These are phyloP conservation scores for Diplodia corticola DNA, from an alignment of 2,329 filamentous ascomycete species.

Conservation along the genomic window DNA sequence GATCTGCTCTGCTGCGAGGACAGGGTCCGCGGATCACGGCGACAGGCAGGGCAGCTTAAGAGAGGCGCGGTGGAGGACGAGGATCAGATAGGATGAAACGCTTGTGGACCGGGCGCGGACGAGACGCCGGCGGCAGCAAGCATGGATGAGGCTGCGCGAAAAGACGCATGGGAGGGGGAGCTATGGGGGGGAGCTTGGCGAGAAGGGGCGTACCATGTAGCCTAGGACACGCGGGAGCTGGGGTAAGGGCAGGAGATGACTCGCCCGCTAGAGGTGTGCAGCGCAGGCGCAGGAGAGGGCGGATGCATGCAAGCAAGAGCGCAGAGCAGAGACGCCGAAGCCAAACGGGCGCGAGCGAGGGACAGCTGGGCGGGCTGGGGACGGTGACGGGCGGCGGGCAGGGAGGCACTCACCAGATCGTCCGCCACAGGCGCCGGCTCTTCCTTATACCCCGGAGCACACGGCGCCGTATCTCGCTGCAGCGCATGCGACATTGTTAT, in stretches of 20 bases:
- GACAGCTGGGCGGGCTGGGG: constrained; percentile 25
- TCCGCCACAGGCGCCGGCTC: constrained; percentile 47
- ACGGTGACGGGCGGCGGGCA: constrained; percentile 26
- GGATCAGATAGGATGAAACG: constrained; percentile 22
- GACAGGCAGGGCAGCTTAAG: constrained; percentile 27
- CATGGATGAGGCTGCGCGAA: constrained; percentile 24
- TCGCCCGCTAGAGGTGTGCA: constrained; percentile 30
- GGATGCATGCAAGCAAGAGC: constrained; percentile 34
- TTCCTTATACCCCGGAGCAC: constrained; percentile 47
- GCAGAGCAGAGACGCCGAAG: constrained; percentile 28
- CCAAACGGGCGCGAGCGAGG: constrained; percentile 36
- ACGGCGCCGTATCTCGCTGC: constrained; percentile 32
- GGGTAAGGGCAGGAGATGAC: constrained; percentile 38
- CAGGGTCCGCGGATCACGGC: constrained; percentile 24
- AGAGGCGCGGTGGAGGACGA: constrained; percentile 22
- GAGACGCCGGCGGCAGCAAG: constrained; percentile 23
- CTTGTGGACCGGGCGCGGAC: constrained; percentile 24
- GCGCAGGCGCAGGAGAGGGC: constrained; percentile 35
- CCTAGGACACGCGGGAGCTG: constrained; percentile 37
- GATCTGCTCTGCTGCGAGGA: constrained; percentile 19
- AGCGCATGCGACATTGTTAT: constrained; percentile 41
- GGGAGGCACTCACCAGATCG: constrained; percentile 45
- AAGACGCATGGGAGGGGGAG: constrained; percentile 29
- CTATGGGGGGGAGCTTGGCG: constrained; percentile 24
- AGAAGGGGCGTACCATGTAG: constrained; percentile 46